Percentiles rank a stretch among this genome's conserved stretches.
phyloP scores from a whole-genome alignment of 139 green algal species.

The Tetradesmus lagerheimii region DNA sequence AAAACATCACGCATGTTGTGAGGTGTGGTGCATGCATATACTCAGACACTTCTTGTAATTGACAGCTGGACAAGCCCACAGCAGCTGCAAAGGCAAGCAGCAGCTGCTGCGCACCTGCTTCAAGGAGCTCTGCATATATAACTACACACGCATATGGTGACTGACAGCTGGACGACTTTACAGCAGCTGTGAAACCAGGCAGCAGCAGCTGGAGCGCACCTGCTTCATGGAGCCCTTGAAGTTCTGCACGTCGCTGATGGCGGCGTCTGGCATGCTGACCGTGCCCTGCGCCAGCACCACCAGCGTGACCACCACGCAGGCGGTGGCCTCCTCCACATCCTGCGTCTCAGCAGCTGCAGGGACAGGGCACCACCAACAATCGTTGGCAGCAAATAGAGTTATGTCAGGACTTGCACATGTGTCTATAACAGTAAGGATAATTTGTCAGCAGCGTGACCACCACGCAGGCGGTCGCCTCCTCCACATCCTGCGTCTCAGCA shows the following conservation, averaged over 20 bases:
- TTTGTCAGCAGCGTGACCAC: constrained; percentile 31
- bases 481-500: constrained; percentile 22
- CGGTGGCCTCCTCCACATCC: constrained; percentile 20
- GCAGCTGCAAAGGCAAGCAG: background rate
- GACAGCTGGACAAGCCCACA: no score
- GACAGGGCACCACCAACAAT: background rate
- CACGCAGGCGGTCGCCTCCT: constrained; percentile 1
- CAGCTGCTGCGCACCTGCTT: background rate
- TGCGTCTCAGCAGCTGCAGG: constrained; percentile 42
- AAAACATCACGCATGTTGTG: no score
- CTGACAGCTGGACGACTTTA: no score
- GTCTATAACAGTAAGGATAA: background rate
- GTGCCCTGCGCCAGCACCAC: constrained; percentile 25
- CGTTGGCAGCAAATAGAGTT: background rate
- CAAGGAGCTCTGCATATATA: background rate
- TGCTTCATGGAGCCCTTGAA: constrained; percentile 23
- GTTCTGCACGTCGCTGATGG: background rate
- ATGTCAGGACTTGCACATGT: background rate
- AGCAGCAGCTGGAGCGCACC: background rate
- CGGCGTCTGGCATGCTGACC: background rate
- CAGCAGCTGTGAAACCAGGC: background rate
- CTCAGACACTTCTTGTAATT: no score
- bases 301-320: constrained; percentile 36
- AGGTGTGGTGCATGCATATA: no score
- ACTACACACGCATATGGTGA: no score